Conservation (phyloP, 2,329 filamentous ascomycete genomes). For the Pseudophaeomoniella oleicola region DNA sequence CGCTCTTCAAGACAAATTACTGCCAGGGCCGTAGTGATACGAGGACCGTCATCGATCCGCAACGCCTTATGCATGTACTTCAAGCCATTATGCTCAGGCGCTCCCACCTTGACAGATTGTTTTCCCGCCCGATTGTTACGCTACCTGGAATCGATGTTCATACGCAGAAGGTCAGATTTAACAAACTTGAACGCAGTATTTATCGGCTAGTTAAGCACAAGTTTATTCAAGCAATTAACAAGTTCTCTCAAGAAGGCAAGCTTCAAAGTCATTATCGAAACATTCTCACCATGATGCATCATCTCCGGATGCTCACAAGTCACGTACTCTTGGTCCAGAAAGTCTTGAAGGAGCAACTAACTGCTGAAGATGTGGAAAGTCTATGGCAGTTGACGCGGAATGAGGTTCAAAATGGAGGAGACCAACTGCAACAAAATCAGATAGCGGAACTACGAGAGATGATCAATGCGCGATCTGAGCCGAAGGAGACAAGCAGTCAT, state of each 20-base stretch:
- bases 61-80: slow-evolving; percentile 16
- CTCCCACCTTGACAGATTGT: slow-evolving; percentile 39
- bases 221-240: slow-evolving; percentile 28
- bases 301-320: slow-evolving; percentile 35
- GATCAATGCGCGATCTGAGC: slow-evolving; percentile 3
- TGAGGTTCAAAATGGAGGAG: slow-evolving; percentile 12
- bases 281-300: slow-evolving; percentile 31
- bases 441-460: slow-evolving; percentile 13
- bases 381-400: slow-evolving; percentile 20
- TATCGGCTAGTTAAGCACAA: slow-evolving; percentile 36
- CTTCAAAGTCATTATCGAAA: slow-evolving; percentile 18
- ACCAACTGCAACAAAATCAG: slow-evolving; percentile 5
- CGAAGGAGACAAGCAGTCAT: neutral
- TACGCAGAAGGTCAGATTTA: slow-evolving; percentile 33
- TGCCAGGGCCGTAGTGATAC: slow-evolving; percentile 8
- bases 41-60: slow-evolving; percentile 6
- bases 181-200: slow-evolving; percentile 34
- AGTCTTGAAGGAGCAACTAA: slow-evolving; percentile 29
- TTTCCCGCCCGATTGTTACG: slow-evolving; percentile 38
- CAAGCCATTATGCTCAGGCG: slow-evolving; percentile 37
- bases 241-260: slow-evolving; percentile 10
- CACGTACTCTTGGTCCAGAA: slow-evolving; percentile 34
- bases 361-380: slow-evolving; percentile 28
- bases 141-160: slow-evolving; percentile 34
- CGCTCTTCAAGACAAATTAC: slow-evolving; percentile 14